Percentiles rank a stretch among this genome's conserved stretches.
Evolutionary conservation across 2,329 filamentous ascomycete genomes (phyloP).

Genomic region (Lecanosticta acicola): DNA sequence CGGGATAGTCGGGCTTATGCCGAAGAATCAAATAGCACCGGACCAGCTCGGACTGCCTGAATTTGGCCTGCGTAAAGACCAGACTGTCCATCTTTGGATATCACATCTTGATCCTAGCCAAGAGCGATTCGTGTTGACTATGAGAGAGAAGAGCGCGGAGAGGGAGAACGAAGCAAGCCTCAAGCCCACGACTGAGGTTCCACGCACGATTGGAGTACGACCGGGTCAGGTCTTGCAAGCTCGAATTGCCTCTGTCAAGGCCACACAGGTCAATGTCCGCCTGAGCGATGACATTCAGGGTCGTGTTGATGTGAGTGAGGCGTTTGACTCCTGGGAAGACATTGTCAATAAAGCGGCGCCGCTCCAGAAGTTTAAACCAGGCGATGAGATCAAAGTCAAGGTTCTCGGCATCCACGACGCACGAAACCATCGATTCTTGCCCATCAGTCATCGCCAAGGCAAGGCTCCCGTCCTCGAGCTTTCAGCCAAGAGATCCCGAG

Average conservation of each 20-base stretch:
- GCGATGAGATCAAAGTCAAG: conserved; percentile 66
- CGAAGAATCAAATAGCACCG: conserved; percentile 69
- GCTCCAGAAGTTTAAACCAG: conserved; percentile 65
- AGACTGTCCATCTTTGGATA: conserved; percentile 69
- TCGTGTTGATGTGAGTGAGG: conserved; percentile 85
- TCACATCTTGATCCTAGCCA: conserved; percentile 65
- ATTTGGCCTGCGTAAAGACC: conserved; percentile 72
- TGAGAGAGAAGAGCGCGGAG: conserved; percentile 41
- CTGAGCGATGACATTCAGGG: conserved; percentile 83
- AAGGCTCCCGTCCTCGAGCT: conserved; percentile 80
- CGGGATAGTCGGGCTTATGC: conserved; percentile 69
- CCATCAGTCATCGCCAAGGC: conserved; percentile 76
- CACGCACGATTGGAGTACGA: conserved; percentile 63
- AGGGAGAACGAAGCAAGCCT: conserved; percentile 58
- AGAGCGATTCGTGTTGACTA: conserved; percentile 62
- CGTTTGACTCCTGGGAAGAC: conserved; percentile 83
- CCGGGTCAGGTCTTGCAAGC: conserved; percentile 71
- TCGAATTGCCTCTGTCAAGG: conserved; percentile 75
- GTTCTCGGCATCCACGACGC: conserved; percentile 86
- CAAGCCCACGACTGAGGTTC: conserved; percentile 40
- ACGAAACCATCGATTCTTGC: conserved; percentile 82
- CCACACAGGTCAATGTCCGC: conserved; percentile 86
- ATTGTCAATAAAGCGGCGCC: conserved; percentile 78
- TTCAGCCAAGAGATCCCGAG: conserved; percentile 60
- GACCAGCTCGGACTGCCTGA: conserved; percentile 62